Base-by-base conservation (phyloP, 2,329 filamentous ascomycete species). In the Nakataea oryzae region DNA sequence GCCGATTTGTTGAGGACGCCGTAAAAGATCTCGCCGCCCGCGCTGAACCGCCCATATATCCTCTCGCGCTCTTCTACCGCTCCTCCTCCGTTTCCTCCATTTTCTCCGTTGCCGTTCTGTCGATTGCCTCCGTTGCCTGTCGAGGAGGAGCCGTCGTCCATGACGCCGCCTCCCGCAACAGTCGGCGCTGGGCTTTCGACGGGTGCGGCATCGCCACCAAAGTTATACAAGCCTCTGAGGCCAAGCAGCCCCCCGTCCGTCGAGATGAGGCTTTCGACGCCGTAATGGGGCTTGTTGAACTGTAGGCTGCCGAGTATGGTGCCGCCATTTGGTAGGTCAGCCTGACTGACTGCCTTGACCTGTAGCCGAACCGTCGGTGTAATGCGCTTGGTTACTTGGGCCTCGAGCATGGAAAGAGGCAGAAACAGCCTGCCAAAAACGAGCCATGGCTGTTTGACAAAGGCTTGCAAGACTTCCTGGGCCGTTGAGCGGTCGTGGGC, bases 21-120 rank as follows among this genome's bases (percentile, higher is more conserved):
- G 77, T 99, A 99, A 77, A 97, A 99, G 47, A 96, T 81, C 74
- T 99, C 95, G 62, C 87, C 93, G 47, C 95, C 95, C 3, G 91
- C 90, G 70, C 91, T 96, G 72, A 97, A 91, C 26, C 93, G 86
- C 11, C 90, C 93, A 76, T 86, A 89, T 63, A 87, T 85, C 67
- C 81, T 84, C 70, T 89, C 86, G 63, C 74, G 78, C 56, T 84
- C 78, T 64, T 63, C 32, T 62, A 17, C 59, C 65, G 27, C 41
- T 50, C 34, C 26, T 34, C 69, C 32, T 8, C 27, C 27, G 27
- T 29, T 57, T 21, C 27, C 29, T 17, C 55, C 27, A 27, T 57
- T 30, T 9, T 27, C 55, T 54, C 26, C 14, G 30, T 27, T 17
- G 3, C 34, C 34, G 24, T 28, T 50, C 34, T 26, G 4, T 59